phyloP scores from a whole-genome alignment of 805 yeast species.

The Zygoascus biomembranicola region DNA sequence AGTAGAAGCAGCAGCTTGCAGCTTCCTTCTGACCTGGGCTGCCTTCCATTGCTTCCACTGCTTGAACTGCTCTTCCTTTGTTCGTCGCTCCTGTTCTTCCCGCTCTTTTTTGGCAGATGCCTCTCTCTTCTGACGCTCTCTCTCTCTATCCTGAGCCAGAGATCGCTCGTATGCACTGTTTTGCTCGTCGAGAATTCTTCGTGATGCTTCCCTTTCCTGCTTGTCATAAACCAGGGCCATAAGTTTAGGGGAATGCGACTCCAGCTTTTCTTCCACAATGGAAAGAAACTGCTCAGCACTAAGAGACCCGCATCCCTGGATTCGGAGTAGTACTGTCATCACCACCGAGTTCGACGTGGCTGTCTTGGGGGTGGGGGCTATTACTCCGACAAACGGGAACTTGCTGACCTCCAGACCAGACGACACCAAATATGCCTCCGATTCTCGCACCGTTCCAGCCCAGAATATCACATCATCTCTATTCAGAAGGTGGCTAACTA shows the following conservation, averaged over 20 bases:
- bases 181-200: conserved; percentile 61
- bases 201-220: conserved; percentile 45
- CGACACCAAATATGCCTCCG: conserved; percentile 80
- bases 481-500: conserved; percentile 39
- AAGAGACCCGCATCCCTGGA: conserved; percentile 45
- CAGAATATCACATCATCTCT: conserved; percentile 57
- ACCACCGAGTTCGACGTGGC: conserved; percentile 36
- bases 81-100: conserved; percentile 12
- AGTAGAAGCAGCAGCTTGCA: conserved; percentile 4
- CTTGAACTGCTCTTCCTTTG: conserved; percentile 18
- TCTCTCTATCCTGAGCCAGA: conserved; percentile 57
- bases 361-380: conserved; percentile 52
- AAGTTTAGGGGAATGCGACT: conserved; percentile 51
- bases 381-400: conserved; percentile 74
- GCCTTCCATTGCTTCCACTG: conserved; percentile 47
- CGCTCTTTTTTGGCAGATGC: conserved; percentile 17
- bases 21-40: conserved; percentile 17
- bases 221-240: conserved; percentile 53
- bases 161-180: conserved; percentile 70
- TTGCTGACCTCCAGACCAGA: conserved; percentile 61
- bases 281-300: conserved; percentile 34
- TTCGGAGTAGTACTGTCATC: conserved; percentile 50
- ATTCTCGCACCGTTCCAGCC: conserved; percentile 80
- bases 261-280: conserved; percentile 39
- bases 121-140: conserved; percentile 21